Evolutionary conservation across 2,329 filamentous ascomycete species (phyloP), one percentile per base, ranked within the genome.

Genomic region (Pseudogymnoascus sp.): DNA sequence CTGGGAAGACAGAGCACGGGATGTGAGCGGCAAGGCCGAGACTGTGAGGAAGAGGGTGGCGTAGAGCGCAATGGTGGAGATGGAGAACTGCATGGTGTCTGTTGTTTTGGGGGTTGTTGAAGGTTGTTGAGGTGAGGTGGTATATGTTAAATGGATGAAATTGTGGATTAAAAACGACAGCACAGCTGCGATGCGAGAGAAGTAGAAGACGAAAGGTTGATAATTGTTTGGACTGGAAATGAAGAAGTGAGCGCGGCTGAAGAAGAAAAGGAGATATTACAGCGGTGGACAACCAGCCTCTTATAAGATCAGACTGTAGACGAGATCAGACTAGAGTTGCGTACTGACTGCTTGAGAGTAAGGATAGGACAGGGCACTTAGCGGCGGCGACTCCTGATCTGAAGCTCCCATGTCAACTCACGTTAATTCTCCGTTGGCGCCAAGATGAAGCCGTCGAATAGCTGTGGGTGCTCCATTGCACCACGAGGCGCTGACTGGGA

Each of bases 1-100:
- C 12, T 74, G 64, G 21, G 71, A 69, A 14, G 69, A 72, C 49
- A 78, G 73, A 34, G 53, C 36, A 46, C 21, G 60, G 56, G 62
- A 66, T 28, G 43, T 62, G 31, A 61, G 31, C 25, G 62, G 61
- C 60, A 62, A 25, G 21, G 37, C n/a, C 5, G 49, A 56, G 28
- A 56, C 28, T 34, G 49, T 34, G 3, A 56, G n/a, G n/a, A 34
- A 56, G 28, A 56, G 49, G 25, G 49, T 56, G 18, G 49, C 49
- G 28, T 56, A 56, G 49, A 56, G 25, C 28, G 28, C 49, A 56
- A 56, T 34, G n/a, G 49, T 56, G 49, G 49, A 34, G 49, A 56
- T 56, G 18, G 49, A 56, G 49, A 56, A 34, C n/a, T 56, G 49
- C 49, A 56, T 56, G n/a, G 28, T 56, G 49, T 34, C 3, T n/a